Evolutionary conservation across 176 grass and related monocot species (phyloP), one percentile per base, ranked within the genome.

Genomic region (Thalia dealbata): DNA sequence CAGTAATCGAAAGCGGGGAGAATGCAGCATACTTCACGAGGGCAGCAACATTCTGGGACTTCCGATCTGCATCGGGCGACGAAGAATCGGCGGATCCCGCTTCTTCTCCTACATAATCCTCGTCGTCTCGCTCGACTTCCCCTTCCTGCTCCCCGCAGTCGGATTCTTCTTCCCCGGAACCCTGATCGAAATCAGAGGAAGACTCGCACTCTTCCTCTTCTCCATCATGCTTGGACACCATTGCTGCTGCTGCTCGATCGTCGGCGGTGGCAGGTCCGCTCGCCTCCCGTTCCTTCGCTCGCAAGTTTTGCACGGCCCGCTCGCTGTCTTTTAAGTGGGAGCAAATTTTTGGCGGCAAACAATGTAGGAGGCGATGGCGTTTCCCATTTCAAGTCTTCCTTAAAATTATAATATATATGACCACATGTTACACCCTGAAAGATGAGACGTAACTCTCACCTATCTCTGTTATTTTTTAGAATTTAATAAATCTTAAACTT

Each of bases 41-140:
- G 69, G 86, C 90, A 24, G 85, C 87, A 2, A 97, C 90, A 51
- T 92, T 97, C 71, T 92, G 87, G 27, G 83, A 99, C 55, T 99
- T 99, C 72, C 72, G 79, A 59, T 91, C 90, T 73, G 64, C 60
- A 71, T 91, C 79, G 63, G 74, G 64, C 24, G 75, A 15, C 7
- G 23, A 23, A 65, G 50, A 74, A 52, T 78, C 74, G n/a, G 35
- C 42, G 41, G 32, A 22, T 11, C 29, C 61, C 7, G 18, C 73
- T 65, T 76, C 81, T 23, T 88, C 68, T 25, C 58, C 61, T 25
- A 23, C 72, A 10, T 38, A 25, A 16, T 70, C 79, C 8, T 89
- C 81, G 52, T 83, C 77, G 61, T 16, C 74, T 69, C 46, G 64
- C 30, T 22, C 78, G 60, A 58, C 52, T 67, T 52, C 80, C 42